Percentiles rank a stretch among this genome's conserved stretches.
Evolutionary conservation across 345 rosid species (phyloP).

Genomic region (Carallia brachiata): DNA sequence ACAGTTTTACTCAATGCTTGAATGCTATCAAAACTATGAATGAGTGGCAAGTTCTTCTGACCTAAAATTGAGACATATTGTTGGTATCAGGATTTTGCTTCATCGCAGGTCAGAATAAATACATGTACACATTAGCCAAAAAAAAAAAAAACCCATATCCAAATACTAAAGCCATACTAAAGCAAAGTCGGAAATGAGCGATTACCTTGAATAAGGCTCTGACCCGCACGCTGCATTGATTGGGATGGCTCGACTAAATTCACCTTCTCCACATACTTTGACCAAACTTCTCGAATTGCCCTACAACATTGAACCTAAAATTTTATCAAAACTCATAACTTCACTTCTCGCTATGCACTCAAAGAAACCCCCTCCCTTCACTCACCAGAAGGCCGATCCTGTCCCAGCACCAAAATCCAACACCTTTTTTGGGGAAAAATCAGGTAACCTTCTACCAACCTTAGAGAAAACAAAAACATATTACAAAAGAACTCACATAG

Average conservation of each 20-base stretch:
- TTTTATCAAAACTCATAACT: conserved; percentile 9
- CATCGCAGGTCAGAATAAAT: not conserved
- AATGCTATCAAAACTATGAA: conserved; percentile 73
- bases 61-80: conserved; percentile 35
- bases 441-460: conserved; percentile 76
- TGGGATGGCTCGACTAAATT: conserved; percentile 93
- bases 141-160: not conserved
- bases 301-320: conserved; percentile 31
- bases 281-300: conserved; percentile 94
- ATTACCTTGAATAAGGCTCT: conserved; percentile 70
- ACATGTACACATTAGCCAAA: not conserved
- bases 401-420: conserved; percentile 96
- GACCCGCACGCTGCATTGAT: conserved; percentile 95
- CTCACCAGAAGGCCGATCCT: conserved; percentile 95
- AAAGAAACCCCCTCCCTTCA: not conserved
- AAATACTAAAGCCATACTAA: not conserved
- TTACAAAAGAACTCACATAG: not conserved
- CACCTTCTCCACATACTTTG: conserved; percentile 60
- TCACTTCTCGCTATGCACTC: not conserved
- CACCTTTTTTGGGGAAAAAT: conserved; percentile 62
- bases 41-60: conserved; percentile 72
- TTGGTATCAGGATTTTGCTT: conserved; percentile 13
- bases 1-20: conserved; percentile 61
- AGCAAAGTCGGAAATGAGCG: not conserved
- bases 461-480: conserved; percentile 16